Conservation (phyloP, 257 asterid species). For the Gentiana macrophylla region DNA sequence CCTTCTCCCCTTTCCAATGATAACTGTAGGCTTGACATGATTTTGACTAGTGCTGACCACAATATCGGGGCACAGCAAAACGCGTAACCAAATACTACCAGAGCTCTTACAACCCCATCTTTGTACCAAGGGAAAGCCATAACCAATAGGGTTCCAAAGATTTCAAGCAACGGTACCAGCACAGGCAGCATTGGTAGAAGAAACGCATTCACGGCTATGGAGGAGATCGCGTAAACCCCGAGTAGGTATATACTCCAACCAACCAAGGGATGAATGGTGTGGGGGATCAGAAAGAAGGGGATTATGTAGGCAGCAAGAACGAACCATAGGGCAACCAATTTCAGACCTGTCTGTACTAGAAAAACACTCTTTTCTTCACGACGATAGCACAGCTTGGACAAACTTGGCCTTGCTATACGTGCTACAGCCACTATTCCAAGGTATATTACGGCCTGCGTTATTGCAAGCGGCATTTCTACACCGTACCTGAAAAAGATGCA, state of each 20-base stretch:
- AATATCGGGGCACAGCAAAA: conserved; percentile 61
- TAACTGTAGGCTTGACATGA: conserved; percentile 46
- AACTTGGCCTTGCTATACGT: conserved; percentile 63
- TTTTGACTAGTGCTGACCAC: conserved; percentile 39
- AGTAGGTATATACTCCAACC: conserved; percentile 81
- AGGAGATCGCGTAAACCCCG: conserved; percentile 52
- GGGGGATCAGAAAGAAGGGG: conserved; percentile 72
- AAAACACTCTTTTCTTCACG: conserved; percentile 58
- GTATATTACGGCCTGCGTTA: conserved; percentile 50
- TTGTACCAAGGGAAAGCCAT: conserved; percentile 90
- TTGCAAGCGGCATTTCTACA: conserved; percentile 53
- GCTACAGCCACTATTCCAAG: conserved; percentile 50
- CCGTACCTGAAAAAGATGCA: conserved; percentile 34
- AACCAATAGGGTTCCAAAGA: conserved; percentile 53
- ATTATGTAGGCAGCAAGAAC: conserved; percentile 53
- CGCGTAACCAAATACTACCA: conserved; percentile 56
- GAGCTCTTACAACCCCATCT: conserved; percentile 66
- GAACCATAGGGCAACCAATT: conserved; percentile 58
- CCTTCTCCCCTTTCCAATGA: conserved; percentile 78
- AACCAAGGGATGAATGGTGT: conserved; percentile 62
- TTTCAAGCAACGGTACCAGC: conserved; percentile 54
- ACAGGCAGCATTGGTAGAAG: conserved; percentile 63
- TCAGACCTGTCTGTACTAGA: conserved; percentile 48
- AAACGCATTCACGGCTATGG: conserved; percentile 47
- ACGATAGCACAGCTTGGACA: conserved; percentile 68